These are phyloP conservation scores for Miscanthus lutarioriparius DNA, from an alignment of 176 grass and related monocot genomes.

Conservation along the genomic window DNA sequence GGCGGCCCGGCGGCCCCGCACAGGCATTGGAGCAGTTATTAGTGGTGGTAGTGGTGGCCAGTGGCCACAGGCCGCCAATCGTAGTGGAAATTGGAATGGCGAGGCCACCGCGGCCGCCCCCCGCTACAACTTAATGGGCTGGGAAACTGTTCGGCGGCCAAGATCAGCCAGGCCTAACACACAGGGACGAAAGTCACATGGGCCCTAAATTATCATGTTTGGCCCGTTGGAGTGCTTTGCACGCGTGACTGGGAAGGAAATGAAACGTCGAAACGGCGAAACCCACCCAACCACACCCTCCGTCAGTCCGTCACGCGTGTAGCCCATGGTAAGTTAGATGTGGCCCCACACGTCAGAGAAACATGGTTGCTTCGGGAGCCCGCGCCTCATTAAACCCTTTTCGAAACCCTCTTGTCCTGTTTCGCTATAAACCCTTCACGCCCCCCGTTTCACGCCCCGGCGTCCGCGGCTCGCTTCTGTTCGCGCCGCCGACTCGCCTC, in stretches of 20 bases:
- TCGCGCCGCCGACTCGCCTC: conserved; percentile 18
- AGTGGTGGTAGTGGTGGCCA: neutral
- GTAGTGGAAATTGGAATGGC: neutral
- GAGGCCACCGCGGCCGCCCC: neutral
- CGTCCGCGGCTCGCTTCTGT: neutral
- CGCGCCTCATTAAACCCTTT: neutral
- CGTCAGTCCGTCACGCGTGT: neutral
- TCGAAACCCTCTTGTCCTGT: conserved; percentile 35
- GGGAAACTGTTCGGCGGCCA: neutral
- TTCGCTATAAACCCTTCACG: conserved; percentile 41
- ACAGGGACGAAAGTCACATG: neutral
- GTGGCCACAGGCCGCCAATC: no score
- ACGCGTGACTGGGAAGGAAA: no score
- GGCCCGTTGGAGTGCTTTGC: no score
- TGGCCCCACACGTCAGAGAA: neutral
- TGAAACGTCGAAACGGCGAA: no score
- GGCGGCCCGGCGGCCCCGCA: neutral
- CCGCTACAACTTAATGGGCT: neutral
- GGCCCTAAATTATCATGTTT: neutral
- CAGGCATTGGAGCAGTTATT: neutral
- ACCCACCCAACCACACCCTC: neutral
- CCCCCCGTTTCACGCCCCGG: neutral
- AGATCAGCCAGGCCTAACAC: neutral
- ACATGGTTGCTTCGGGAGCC: neutral
- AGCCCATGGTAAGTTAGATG: neutral